Evolutionary conservation across 768 basidiomycete genomes (phyloP), one percentile per base, ranked within the genome.

Genomic region (Calocybe indica): DNA sequence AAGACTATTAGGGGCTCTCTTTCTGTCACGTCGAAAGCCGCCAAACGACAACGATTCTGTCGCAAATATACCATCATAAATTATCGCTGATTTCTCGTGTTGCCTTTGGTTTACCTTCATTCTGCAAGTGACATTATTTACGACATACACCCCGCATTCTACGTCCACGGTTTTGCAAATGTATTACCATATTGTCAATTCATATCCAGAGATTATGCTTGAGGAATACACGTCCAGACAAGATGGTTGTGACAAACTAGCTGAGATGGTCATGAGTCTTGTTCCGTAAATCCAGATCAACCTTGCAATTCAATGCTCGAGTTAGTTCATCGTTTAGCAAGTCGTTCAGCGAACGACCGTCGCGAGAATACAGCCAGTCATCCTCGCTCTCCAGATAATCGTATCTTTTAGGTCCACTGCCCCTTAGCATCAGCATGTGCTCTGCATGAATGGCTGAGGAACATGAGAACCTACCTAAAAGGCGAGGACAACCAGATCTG

Each of bases 401-500:
- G 57, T 91, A 96, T 29, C 93, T 82, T 68, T 94, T 94, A 12
- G 93, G 93, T 7, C 93, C 93, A 58, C 93, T 95, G 58, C 32
- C 14, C 31, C 35, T 32, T 36, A 45, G 37, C 22, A 22, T 40
- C 10, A 43, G 28, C 30, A 10, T 49, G 6, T 37, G 15, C 28
- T 15, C 7, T 33, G 12, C 32, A 14, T 5, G 7, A 30, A 37
- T 13, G n/a, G 1, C 35, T n/a, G 36, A 37, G 42, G 40, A 44
- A 49, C 39, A 12, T 37, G 32, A 45, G 34, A 33, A 61, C 71
- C 35, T 53, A 92, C 92, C 89, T 91, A 54, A 80, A 62, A 0
- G 93, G 93, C 7, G 88, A 92, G 4, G 91, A 93, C 13, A 96
- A 73, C 93, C 93, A 96, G 55, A 96, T 95, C 61, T 96, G 93